Evolutionary conservation across 192 early-diverging fungal species (phyloP).

Genomic region (Obelidium mucronatum): DNA sequence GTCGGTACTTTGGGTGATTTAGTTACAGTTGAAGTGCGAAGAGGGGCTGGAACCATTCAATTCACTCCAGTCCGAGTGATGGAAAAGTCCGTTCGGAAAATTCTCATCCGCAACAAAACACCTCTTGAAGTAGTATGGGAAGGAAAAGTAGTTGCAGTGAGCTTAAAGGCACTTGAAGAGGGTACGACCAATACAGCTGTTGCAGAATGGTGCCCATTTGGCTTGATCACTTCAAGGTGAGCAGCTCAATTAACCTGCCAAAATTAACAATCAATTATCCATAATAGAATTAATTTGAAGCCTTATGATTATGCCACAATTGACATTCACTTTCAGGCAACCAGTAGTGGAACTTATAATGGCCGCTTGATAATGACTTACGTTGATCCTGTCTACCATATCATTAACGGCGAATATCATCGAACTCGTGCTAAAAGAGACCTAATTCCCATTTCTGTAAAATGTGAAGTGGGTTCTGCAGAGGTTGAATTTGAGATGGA

Average conservation of each 20-base stretch:
- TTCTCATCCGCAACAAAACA: conserved; percentile 57
- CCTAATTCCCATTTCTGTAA: conserved; percentile 34
- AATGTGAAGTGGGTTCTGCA: conserved; percentile 45
- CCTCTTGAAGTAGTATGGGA: conserved; percentile 56
- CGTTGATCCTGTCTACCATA: conserved; percentile 53
- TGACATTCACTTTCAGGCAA: conserved; percentile 57
- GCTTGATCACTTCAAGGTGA: conserved; percentile 28
- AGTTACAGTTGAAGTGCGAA: conserved; percentile 49
- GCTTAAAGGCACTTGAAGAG: not conserved
- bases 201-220: conserved; percentile 54
- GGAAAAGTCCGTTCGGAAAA: conserved; percentile 48
- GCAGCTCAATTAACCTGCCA: not conserved
- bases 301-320: conserved; percentile 57
- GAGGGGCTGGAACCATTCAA: conserved; percentile 37
- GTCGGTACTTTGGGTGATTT: conserved; percentile 51
- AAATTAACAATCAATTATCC: not conserved
- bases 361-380: conserved; percentile 54
- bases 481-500: conserved; percentile 44
- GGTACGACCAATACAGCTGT: conserved; percentile 26
- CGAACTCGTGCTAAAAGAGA: conserved; percentile 41
- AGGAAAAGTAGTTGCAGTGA: conserved; percentile 42
- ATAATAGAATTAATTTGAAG: conserved; percentile 49
- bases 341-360: conserved; percentile 49
- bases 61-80: conserved; percentile 51
- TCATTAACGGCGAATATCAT: conserved; percentile 45